Evolutionary conservation across 108 stramenopile species (phyloP).

Genomic region (Pseudonitzschia delicatissima): DNA sequence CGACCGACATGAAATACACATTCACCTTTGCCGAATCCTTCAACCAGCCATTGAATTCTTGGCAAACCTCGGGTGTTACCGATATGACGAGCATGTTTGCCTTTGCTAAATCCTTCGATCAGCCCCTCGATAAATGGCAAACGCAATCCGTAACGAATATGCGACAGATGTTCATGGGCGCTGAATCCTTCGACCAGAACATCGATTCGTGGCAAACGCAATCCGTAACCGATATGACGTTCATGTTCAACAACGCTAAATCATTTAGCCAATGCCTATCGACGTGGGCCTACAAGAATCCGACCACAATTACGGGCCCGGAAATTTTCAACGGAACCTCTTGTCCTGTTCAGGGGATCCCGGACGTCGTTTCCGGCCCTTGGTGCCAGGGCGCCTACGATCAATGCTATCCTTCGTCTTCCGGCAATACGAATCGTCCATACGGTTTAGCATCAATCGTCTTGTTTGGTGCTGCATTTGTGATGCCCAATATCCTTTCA

Average conservation of each 20-base stretch:
- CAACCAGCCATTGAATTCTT: neutral
- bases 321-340: too few species aligned
- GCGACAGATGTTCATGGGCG: constrained; percentile 17
- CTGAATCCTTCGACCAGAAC: constrained; percentile 28
- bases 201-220: neutral
- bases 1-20: constrained; percentile 16
- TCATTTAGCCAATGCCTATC: constrained; percentile 25
- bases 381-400: too few species aligned
- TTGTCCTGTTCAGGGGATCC: too few species aligned
- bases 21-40: constrained; percentile 11
- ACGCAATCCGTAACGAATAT: constrained; percentile 10
- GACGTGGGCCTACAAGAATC: too few species aligned
- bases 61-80: neutral
- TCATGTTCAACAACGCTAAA: constrained; percentile 18
- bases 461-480: too few species aligned
- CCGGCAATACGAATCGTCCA: too few species aligned
- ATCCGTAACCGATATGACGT: neutral
- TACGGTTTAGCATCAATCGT: too few species aligned
- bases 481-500: too few species aligned
- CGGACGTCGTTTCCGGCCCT: too few species aligned
- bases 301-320: too few species aligned
- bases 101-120: neutral
- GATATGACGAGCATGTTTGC: neutral
- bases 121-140: neutral
- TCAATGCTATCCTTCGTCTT: too few species aligned